Evolutionary conservation across 176 grass and related monocot genomes (phyloP), one percentile per base, ranked within the genome.

Genomic region (Zea luxurians): DNA sequence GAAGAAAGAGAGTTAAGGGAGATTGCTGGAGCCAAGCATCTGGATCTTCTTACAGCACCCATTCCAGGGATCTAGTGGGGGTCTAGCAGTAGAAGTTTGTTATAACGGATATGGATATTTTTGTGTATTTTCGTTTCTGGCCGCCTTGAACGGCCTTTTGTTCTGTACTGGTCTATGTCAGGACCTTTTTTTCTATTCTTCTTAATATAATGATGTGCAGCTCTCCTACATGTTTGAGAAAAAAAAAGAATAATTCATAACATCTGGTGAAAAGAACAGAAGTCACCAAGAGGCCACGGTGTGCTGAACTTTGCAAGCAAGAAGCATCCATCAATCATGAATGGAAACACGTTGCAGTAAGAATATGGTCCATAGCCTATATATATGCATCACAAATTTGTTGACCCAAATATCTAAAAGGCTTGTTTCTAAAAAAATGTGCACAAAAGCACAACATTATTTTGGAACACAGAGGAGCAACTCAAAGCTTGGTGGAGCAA

Each of bases 401-500:
- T 5, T 83, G 9, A 16, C 0, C 8, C 17, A 59, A 50, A 59
- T 73, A 67, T 83, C 27, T n/a, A 11, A 82, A 73, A 13, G 43
- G 53, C 0, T 48, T 20, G 13, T 27, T 74, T 62, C 34, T 60
- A 2, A 84, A 27, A 27, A 27, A 27, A n/a, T 64, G 34, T 59
- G 27, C 58, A 13, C 21, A 72, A 17, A 64, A 82, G 60, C 73
- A 77, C 21, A 40, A 9, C 48, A 11, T 55, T 46, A 38, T 65
- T 65, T 68, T 43, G 70, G 16, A 80, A 36, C 27, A 84, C n/a
- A 64, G 9, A 16, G 64, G 2, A 79, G 21, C 7, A 37, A 80
- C n/a, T 64, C 12, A 80, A 80, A 75, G 41, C 55, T 80, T 57
- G 71, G 47, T 69, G 49, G 13, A 76, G 53, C 7, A 48, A 80